Conservation (phyloP, 2,329 filamentous ascomycete species). For the Ceratocystis ficicola region DNA sequence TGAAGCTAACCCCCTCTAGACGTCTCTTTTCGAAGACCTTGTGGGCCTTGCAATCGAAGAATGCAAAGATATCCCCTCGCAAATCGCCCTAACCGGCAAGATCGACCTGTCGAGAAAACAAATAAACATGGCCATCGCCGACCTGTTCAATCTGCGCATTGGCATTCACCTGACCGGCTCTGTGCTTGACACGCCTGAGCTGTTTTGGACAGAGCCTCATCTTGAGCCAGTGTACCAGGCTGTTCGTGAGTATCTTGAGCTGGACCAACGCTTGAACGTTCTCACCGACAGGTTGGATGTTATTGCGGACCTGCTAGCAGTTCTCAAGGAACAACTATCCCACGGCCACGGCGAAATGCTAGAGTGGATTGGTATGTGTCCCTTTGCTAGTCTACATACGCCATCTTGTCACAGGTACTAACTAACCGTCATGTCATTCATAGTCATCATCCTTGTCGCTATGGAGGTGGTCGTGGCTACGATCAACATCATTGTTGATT, state of each 20-base stretch:
- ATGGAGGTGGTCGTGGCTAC: constrained; percentile 87
- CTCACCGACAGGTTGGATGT: constrained; percentile 77
- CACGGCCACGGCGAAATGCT: constrained; percentile 83
- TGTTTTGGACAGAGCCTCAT: constrained; percentile 97
- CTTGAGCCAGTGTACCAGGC: constrained; percentile 94
- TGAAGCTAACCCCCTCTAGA: constrained; percentile 39
- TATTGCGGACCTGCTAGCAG: constrained; percentile 82
- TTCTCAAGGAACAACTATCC: constrained; percentile 88
- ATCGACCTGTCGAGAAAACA: constrained; percentile 77
- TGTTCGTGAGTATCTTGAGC: constrained; percentile 88
- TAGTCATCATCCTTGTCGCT: constrained; percentile 89
- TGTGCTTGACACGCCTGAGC: constrained; percentile 87
- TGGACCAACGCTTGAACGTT: constrained; percentile 86
- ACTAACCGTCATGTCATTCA: not conserved
- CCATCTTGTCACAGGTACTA: constrained; percentile 5
- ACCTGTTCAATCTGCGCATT: constrained; percentile 93
- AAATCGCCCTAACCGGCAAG: constrained; percentile 85
- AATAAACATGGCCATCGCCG: constrained; percentile 99
- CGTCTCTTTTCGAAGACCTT: constrained; percentile 88
- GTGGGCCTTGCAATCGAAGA: constrained; percentile 87
- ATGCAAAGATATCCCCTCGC: constrained; percentile 82
- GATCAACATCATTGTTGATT: constrained; percentile 88
- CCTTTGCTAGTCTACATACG: not conserved
- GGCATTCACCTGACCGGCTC: constrained; percentile 97
- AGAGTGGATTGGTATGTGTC: constrained; percentile 69